These are phyloP conservation scores for Murraya koenigii DNA, from an alignment of 345 rosid species.

Conservation along the genomic window DNA sequence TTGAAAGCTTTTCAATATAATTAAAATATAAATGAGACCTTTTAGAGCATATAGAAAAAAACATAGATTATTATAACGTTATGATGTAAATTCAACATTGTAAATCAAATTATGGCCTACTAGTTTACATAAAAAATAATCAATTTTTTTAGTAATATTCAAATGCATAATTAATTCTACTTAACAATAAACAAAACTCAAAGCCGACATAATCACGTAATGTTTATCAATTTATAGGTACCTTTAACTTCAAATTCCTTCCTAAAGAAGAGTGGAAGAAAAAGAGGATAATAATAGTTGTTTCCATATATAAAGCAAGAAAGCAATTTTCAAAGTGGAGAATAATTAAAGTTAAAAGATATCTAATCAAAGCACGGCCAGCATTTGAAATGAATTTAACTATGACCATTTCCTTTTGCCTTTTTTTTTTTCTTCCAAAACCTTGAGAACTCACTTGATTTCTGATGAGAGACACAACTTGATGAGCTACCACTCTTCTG, in stretches of 20 bases:
- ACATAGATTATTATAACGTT: neutral
- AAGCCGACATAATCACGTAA: neutral
- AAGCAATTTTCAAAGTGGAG: constrained; percentile 24
- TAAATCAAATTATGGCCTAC: constrained; percentile 1
- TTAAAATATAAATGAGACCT: neutral
- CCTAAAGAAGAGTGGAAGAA: neutral
- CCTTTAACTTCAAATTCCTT: constrained; percentile 2
- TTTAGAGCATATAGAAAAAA: constrained; percentile 2
- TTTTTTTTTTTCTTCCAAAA: neutral
- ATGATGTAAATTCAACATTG: neutral
- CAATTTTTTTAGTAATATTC: too few relatives aligned
- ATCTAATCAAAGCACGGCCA: neutral
- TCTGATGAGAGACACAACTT: constrained; percentile 42
- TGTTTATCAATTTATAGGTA: neutral
- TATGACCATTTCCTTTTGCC: neutral
- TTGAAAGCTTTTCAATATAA: neutral
- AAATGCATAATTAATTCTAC: neutral
- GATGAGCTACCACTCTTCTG: constrained; percentile 18
- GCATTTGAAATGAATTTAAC: neutral
- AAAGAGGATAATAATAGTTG: constrained; percentile 16
- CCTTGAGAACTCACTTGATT: constrained; percentile 44
- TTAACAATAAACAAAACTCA: neutral
- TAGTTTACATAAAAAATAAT: neutral
- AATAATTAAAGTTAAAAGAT: constrained; percentile 11
- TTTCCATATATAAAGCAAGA: constrained; percentile 17